Evolutionary conservation across 257 asterid genomes (phyloP).

Genomic region (Penstemon newberryi): DNA sequence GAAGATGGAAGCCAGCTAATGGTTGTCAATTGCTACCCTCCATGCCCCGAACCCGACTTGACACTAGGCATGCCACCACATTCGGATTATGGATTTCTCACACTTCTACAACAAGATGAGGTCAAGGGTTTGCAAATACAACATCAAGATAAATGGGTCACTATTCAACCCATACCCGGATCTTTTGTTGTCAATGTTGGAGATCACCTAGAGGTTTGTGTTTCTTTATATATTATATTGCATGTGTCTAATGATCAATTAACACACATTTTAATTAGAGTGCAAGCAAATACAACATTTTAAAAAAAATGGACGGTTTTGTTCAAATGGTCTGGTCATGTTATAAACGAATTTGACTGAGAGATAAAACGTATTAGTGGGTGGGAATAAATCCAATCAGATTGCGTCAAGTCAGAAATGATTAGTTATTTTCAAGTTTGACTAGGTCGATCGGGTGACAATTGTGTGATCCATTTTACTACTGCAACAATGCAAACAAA

Average conservation of each 20-base stretch:
- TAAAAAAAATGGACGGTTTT: too few relatives aligned
- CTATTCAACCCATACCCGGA: conserved; percentile 72
- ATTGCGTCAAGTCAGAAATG: too few relatives aligned
- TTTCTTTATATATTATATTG: neutral
- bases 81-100: conserved; percentile 83
- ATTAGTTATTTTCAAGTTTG: too few relatives aligned
- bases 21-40: conserved; percentile 79
- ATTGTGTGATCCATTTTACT: too few relatives aligned
- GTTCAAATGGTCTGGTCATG: too few relatives aligned
- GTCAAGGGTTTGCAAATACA: conserved; percentile 77
- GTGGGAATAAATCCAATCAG: too few relatives aligned
- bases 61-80: conserved; percentile 94
- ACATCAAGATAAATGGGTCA: conserved; percentile 52
- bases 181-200: conserved; percentile 91
- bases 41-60: conserved; percentile 88
- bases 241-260: neutral
- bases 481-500: too few relatives aligned
- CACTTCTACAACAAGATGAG: conserved; percentile 81
- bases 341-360: too few relatives aligned
- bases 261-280: neutral
- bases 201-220: conserved; percentile 85
- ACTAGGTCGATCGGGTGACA: too few relatives aligned
- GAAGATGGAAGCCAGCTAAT: conserved; percentile 89
- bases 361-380: too few relatives aligned
- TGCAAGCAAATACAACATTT: too few relatives aligned